These are phyloP conservation scores for Helotiales sp. DNA, from an alignment of 2,329 filamentous ascomycete genomes.

Conservation along the genomic window DNA sequence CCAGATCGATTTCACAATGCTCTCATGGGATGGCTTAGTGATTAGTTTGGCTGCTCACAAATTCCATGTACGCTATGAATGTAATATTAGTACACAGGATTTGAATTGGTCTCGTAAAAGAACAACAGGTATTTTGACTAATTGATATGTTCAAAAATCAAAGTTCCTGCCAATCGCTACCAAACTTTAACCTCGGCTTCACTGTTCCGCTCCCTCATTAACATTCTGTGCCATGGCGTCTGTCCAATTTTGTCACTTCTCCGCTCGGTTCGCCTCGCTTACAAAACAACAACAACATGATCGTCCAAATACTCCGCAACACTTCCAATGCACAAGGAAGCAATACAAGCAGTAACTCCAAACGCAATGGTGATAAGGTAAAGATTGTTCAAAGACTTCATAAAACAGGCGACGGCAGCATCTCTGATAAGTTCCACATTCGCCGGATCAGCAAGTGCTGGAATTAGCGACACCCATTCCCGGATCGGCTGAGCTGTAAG, in stretches of 20 bases:
- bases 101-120: no score
- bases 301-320: conserved; percentile 54
- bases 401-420: conserved; percentile 44
- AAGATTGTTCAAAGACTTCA: conserved; percentile 45
- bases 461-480: conserved; percentile 39
- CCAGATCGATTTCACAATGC: conserved; percentile 53
- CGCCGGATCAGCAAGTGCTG: conserved; percentile 50
- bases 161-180: no score
- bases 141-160: no score
- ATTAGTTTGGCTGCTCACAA: neutral
- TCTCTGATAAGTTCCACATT: conserved; percentile 54
- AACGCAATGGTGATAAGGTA: conserved; percentile 60
- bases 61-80: neutral
- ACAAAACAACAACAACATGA: conserved; percentile 52
- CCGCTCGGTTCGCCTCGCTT: conserved; percentile 21
- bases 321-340: conserved; percentile 55
- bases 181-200: no score
- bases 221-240: neutral
- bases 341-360: conserved; percentile 53
- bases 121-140: no score
- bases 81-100: neutral
- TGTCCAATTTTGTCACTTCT: neutral
- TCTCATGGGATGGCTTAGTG: conserved; percentile 51
- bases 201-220: neutral
- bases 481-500: conserved; percentile 40